Conservation (phyloP, 495 filamentous ascomycete species). For the Annulohypoxylon bovei region DNA sequence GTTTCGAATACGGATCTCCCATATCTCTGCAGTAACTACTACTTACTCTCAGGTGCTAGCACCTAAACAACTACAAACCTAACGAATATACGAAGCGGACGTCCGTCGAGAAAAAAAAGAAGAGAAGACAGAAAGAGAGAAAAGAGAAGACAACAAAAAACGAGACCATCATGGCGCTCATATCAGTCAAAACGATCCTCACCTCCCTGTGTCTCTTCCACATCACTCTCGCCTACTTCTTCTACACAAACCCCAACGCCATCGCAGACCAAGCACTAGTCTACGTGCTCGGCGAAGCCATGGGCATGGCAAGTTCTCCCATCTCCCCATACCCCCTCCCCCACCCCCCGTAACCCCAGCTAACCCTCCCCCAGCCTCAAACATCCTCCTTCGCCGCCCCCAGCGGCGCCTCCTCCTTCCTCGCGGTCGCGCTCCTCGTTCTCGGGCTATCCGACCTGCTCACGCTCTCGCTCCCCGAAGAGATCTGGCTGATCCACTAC, state of each 20-base stretch:
- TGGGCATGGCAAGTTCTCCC: slow-evolving; percentile 70
- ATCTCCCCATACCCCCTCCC: slow-evolving; percentile 30
- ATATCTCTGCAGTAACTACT: not conserved
- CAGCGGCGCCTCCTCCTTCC: slow-evolving; percentile 74
- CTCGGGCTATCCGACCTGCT: slow-evolving; percentile 78
- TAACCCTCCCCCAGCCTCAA: slow-evolving; percentile 46
- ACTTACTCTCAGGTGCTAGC: not conserved
- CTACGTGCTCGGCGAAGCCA: slow-evolving; percentile 82
- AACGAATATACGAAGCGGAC: not conserved
- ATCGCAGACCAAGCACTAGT: slow-evolving; percentile 84
- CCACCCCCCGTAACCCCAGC: not conserved
- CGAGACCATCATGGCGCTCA: slow-evolving; percentile 72
- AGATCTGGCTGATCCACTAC: slow-evolving; percentile 66
- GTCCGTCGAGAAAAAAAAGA: not conserved
- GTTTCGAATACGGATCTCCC: slow-evolving; percentile 8
- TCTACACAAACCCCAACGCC: slow-evolving; percentile 73
- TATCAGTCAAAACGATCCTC: slow-evolving; percentile 80
- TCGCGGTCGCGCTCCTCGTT: slow-evolving; percentile 72
- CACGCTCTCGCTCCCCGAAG: slow-evolving; percentile 75
- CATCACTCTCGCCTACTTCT: slow-evolving; percentile 81
- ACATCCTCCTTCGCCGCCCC: slow-evolving; percentile 67
- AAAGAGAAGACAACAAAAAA: not conserved
- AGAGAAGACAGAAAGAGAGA: not conserved
- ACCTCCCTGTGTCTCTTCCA: slow-evolving; percentile 83
- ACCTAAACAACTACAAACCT: not conserved